Percentiles rank a stretch among this genome's conserved stretches.
phyloP scores from a whole-genome alignment of 2,329 filamentous ascomycete genomes.

The Exophiala sp. region DNA sequence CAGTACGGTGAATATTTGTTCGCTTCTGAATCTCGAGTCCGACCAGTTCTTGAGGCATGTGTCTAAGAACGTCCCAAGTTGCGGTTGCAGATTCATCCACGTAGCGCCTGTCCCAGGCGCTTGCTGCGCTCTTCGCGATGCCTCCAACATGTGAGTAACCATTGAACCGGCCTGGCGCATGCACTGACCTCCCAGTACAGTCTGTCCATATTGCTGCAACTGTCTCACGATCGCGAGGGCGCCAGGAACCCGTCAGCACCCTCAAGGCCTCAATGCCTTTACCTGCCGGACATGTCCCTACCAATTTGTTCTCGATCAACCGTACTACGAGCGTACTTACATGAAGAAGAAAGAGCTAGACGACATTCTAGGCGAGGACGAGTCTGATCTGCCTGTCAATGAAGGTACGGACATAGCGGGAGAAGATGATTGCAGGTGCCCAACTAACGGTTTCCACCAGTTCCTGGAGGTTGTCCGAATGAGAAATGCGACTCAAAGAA shows the following conservation, averaged over 20 bases:
- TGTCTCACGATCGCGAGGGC: constrained; percentile 43
- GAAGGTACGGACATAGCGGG: constrained; percentile 19
- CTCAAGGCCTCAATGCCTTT: constrained; percentile 64
- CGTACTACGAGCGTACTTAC: constrained; percentile 71
- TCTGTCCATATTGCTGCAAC: constrained; percentile 48
- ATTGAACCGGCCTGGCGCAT: neutral
- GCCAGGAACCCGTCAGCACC: constrained; percentile 36
- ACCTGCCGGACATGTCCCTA: constrained; percentile 96
- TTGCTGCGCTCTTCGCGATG: constrained; percentile 28
- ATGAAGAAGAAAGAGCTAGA: constrained; percentile 84
- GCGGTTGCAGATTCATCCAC: neutral
- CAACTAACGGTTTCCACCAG: constrained; percentile 10
- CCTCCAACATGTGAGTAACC: constrained; percentile 36
- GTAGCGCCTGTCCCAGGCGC: neutral
- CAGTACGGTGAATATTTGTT: too few species aligned
- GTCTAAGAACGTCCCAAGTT: neutral
- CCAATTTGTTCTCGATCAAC: constrained; percentile 71
- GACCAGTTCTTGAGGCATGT: too few species aligned
- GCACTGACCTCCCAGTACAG: constrained; percentile 29
- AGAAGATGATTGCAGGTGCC: neutral
- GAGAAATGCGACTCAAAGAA: constrained; percentile 73
- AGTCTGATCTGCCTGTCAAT: constrained; percentile 27
- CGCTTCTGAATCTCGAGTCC: too few species aligned
- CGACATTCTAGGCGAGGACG: constrained; percentile 65
- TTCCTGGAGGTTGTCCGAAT: constrained; percentile 57